Base-by-base conservation (phyloP, 371 early-diverging fungal species). In the Blakeslea trispora region DNA sequence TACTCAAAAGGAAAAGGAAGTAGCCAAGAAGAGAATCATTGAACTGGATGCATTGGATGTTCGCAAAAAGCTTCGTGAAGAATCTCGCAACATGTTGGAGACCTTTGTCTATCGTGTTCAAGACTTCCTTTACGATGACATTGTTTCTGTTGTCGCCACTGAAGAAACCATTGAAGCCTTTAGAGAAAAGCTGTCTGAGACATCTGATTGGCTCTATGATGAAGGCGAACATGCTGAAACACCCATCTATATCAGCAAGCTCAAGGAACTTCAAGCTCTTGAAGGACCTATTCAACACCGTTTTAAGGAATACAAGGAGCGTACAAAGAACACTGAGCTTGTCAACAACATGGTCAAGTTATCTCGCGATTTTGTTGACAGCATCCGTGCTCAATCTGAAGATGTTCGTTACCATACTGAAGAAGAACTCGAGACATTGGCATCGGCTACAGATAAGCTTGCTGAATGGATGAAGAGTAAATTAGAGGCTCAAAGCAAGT, bases 141-240 rank as follows among this genome's bases (percentile, higher is more conserved):
- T 78, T 41, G 81, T 88, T 31, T 73, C 77, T 34, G 60, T 75
- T 5, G 85, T 92, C 6, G 78, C 89, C 19, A 88, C 89, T 4
- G 86, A 85, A 37, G 79, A 81, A 3, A 86, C 95, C 63, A 89
- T 91, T 58, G 80, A 82, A 39, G 61, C 66, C 5, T 69, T 96
- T n/a, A 75, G 75, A 21, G 74, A 77, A 19, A 69, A 65, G 17
- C 73, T 90, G 7, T 73, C 81, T n/a, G 83, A 75, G 17, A 73
- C 83, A 3, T 83, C 90, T 1, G 93, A 91, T 7, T 98, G 99
- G 99, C 67, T 94, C 13, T 89, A 94, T 56, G 92, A 88, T 45
- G 85, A 88, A 31, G 91, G 83, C 9, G 92, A 90, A 57, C 60
- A 77, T 4, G 92, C 91, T 0, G 76, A 77, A 39, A 79, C 84